Base-by-base conservation (phyloP, 345 rosid species). In the Lepidium africanum region DNA sequence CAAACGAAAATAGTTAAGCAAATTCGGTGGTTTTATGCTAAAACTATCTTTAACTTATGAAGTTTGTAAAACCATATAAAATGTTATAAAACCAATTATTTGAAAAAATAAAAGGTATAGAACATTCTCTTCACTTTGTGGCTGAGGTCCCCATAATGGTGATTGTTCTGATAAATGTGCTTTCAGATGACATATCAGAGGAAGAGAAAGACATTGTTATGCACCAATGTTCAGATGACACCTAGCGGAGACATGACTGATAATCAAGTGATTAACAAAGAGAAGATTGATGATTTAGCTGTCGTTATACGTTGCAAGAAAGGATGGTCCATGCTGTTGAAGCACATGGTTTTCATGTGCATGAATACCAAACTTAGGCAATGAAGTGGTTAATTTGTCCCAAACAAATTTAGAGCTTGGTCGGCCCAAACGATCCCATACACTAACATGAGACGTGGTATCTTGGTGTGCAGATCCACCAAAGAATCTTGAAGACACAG, bases 121-220 rank as follows among this genome's bases (percentile, higher is more conserved):
- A n/a, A n/a, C 43, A 23, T 23, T 53, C 91, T 9, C 96, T n/a
- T n/a, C n/a, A n/a, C n/a, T n/a, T n/a, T n/a, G n/a, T n/a, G n/a
- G n/a, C n/a, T n/a, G n/a, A n/a, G 91, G 77, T 77, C 83, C 71
- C n/a, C n/a, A 38, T 42, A 75, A 74, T 54, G 78, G 76, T 62
- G 79, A 79, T 40, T 15, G 54, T 67, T 73, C 85, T 40, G 80
- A 76, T 72, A 79, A 67, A 51, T 74, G 75, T 9, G 83, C 84
- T 5, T 65, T 63, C 49, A 77, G n/a, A 75, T 65, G 81, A 79
- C 57, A 77, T 84, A 71, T 86, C 88, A 62, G 88, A 87, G 81
- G 92, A 81, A 79, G 94, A 84, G 66, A 83, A 64, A 46, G 85
- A 79, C 62, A 9, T 2, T 76, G 52, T 63, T 57, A 61, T 47